These are phyloP conservation scores for Talaromyces sp. DNA, from an alignment of 2,329 filamentous ascomycete species.

Conservation along the genomic window DNA sequence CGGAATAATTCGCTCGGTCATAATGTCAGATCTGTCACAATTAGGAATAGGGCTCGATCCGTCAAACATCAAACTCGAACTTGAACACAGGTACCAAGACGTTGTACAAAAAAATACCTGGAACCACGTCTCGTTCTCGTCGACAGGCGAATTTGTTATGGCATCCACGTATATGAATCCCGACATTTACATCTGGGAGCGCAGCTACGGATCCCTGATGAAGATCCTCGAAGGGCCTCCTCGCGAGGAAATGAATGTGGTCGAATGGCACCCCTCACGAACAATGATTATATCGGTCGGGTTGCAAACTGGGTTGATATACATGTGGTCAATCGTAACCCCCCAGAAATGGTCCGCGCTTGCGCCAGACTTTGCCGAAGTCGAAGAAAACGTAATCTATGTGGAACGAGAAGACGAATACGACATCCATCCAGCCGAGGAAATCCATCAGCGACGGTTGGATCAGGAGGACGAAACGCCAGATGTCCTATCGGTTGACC, in stretches of 20 bases:
- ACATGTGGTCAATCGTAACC: conserved; percentile 92
- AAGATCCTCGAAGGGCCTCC: conserved; percentile 96
- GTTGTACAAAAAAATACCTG: conserved; percentile 91
- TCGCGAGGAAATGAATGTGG: conserved; percentile 91
- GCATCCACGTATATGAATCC: conserved; percentile 98
- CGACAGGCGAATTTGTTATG: conserved; percentile 90
- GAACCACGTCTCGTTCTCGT: conserved; percentile 96
- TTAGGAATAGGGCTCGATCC: conserved; percentile 61
- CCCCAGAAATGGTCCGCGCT: conserved; percentile 97
- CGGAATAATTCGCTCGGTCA: conserved; percentile 87
- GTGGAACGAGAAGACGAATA: conserved; percentile 95
- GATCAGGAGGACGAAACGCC: conserved; percentile 92
- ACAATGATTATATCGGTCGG: conserved; percentile 88
- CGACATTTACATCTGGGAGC: conserved; percentile 97
- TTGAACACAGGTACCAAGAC: conserved; percentile 98
- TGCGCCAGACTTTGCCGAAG: conserved; percentile 92
- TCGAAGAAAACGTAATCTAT: conserved; percentile 98
- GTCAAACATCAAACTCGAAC: conserved; percentile 79
- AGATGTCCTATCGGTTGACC: conserved; percentile 77
- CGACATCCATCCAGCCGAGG: conserved; percentile 91
- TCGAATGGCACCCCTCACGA: conserved; percentile 92
- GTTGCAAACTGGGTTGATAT: conserved; percentile 86
- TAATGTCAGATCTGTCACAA: conserved; percentile 68
- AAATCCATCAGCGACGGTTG: conserved; percentile 83
- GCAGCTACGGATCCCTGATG: conserved; percentile 84